Percentiles rank a stretch among this genome's conserved stretches.
Evolutionary conservation across 2,329 filamentous ascomycete species (phyloP).

Genomic region (Sclerotinia trifoliorum): DNA sequence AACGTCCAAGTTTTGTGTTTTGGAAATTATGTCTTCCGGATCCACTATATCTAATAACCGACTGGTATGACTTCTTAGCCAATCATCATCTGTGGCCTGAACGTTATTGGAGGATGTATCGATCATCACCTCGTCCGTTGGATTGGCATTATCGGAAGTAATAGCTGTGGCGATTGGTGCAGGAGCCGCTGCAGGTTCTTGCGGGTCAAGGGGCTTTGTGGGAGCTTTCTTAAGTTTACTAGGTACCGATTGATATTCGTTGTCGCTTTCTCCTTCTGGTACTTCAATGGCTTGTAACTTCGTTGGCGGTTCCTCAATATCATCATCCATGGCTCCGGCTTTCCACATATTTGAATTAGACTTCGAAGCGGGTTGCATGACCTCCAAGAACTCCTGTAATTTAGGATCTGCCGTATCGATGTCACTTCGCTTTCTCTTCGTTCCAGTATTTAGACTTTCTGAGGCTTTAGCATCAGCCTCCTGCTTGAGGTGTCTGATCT

Average conservation of each 20-base stretch:
- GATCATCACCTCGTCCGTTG: conserved; percentile 20
- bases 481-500: conserved; percentile 29
- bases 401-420: conserved; percentile 68
- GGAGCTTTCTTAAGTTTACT: conserved; percentile 46
- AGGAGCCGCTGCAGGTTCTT: conserved; percentile 6
- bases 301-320: conserved; percentile 43
- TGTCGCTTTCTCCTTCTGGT: conserved; percentile 63
- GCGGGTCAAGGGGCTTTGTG: conserved; percentile 20
- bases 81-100: conserved; percentile 64
- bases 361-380: conserved; percentile 71
- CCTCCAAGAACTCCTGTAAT: conserved; percentile 79
- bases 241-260: conserved; percentile 70
- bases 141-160: conserved; percentile 31
- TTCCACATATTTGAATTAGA: conserved; percentile 62
- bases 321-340: conserved; percentile 49
- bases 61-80: conserved; percentile 86
- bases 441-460: conserved; percentile 42
- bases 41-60: conserved; percentile 81
- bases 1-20: conserved; percentile 26
- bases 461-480: conserved; percentile 33
- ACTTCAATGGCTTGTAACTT: conserved; percentile 46
- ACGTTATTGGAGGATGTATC: conserved; percentile 23
- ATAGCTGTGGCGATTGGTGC: conserved; percentile 20
- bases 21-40: conserved; percentile 38
- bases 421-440: conserved; percentile 66